Evolutionary conservation across 2,329 filamentous ascomycete species (phyloP), one percentile per base, ranked within the genome.

Genomic region (Aspergillus felis): DNA sequence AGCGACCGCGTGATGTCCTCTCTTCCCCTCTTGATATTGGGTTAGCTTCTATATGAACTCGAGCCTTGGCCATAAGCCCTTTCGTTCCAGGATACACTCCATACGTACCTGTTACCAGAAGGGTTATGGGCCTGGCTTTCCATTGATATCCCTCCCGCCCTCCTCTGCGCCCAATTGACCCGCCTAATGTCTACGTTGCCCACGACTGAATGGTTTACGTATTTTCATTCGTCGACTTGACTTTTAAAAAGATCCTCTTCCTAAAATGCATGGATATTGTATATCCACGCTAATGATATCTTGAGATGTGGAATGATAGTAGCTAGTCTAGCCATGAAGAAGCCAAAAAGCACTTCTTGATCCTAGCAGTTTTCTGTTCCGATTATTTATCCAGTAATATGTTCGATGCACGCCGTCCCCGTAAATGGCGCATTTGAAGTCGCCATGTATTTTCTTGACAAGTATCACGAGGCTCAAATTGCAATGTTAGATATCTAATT

Each of bases 121-220:
- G 5, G 17, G 12, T 7, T 12, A 35, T 51, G 28, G 49, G 20
- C 44, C 24, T 28, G 46, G 14, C 24, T 56, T 49, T 41, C 49
- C 29, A 22, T 24, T 51, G 17, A 52, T 49, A 51, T 54, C 29
- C 49, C 24, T 28, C 56, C 44, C 32, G 29, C 25, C 28, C 29
- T 48, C 27, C 17, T n/a, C 12, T 41, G 17, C 35, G 20, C 28
- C 22, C 25, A 46, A 24, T 46, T 35, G 27, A 20, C 53, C 50
- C 27, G 29, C 55, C 53, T 54, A 51, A 63, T 61, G 55, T 58
- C 51, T 58, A 64, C 50, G 55, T 56, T 54, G 38, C 54, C 55
- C 54, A 59, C 53, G 61, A 63, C 57, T 61, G 55, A 58, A 59
- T 56, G 61, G 59, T 61, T 65, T 62, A 59, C 48, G 55, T 61